phyloP scores from a whole-genome alignment of 1,139 yeast species.

The Hyphopichia buzzinii region DNA sequence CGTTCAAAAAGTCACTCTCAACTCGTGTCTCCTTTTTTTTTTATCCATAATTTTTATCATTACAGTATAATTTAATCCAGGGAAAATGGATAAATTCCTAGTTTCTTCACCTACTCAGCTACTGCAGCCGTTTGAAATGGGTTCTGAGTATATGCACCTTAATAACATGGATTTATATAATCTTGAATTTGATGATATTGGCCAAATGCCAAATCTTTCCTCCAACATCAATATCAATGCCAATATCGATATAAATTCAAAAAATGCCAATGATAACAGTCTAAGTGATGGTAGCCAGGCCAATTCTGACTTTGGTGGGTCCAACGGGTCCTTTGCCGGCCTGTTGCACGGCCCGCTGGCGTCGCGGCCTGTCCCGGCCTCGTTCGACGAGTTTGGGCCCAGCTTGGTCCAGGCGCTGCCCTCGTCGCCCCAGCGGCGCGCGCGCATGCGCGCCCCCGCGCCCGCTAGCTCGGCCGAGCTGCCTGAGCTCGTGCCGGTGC shows the following conservation, averaged over 20 bases:
- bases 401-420: not conserved
- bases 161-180: constrained; percentile 9
- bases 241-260: constrained; percentile 7
- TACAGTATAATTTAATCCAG: too few relatives aligned
- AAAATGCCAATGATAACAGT: constrained; percentile 9
- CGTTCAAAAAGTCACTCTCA: not conserved
- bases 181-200: not conserved
- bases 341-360: not conserved
- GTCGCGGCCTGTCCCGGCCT: not conserved
- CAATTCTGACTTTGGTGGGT: not conserved
- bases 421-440: constrained; percentile 2
- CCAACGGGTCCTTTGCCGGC: constrained; percentile 1
- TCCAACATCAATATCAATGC: constrained; percentile 4
- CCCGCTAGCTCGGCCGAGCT: constrained; percentile 8
- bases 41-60: not conserved
- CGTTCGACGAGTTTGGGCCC: not conserved
- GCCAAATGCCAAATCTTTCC: too few relatives aligned
- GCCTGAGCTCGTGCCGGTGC: constrained; percentile 23
- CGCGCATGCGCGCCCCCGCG: not conserved
- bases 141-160: constrained; percentile 10
- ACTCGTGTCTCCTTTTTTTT: not conserved
- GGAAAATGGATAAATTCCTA: constrained; percentile 47
- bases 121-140: constrained; percentile 32
- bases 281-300: not conserved
- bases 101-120: constrained; percentile 46